phyloP scores from a whole-genome alignment of 2,329 filamentous ascomycete genomes.

The Stachybotrys chlorohalonatus region DNA sequence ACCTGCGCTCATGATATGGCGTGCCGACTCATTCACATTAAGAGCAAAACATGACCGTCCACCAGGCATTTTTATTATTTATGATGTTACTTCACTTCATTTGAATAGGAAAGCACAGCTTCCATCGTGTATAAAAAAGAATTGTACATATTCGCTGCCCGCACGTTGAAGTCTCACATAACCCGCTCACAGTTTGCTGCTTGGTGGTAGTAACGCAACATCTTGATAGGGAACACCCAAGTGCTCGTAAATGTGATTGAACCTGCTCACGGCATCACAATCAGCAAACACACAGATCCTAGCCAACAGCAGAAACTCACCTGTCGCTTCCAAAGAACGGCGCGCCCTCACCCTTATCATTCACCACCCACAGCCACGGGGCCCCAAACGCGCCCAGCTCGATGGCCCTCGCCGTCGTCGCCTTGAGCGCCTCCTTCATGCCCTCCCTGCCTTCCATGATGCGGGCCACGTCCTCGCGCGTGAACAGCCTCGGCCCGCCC shows the following conservation, averaged over 20 bases:
- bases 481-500: slow-evolving; percentile 31
- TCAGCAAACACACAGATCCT: no score
- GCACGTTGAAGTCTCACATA: no score
- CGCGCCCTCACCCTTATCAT: slow-evolving; percentile 47
- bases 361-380: slow-evolving; percentile 65
- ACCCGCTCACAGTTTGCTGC: neutral
- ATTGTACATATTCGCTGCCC: no score
- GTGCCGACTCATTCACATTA: no score
- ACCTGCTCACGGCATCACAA: slow-evolving; percentile 30
- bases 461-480: slow-evolving; percentile 37
- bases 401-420: slow-evolving; percentile 51
- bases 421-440: slow-evolving; percentile 36
- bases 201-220: slow-evolving; percentile 22
- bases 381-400: slow-evolving; percentile 64
- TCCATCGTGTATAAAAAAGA: no score
- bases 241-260: slow-evolving; percentile 60
- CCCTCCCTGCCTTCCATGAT: slow-evolving; percentile 47
- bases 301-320: slow-evolving; percentile 16
- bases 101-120: no score
- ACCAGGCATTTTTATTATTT: no score
- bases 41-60: no score
- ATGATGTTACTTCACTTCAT: no score
- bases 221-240: slow-evolving; percentile 52
- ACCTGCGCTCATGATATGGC: no score
- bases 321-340: slow-evolving; percentile 73